A percentile compares a stretch with the other conserved stretches of the same genome.
phyloP scores from a whole-genome alignment of 345 rosid species.

The Aquilaria sinensis region DNA sequence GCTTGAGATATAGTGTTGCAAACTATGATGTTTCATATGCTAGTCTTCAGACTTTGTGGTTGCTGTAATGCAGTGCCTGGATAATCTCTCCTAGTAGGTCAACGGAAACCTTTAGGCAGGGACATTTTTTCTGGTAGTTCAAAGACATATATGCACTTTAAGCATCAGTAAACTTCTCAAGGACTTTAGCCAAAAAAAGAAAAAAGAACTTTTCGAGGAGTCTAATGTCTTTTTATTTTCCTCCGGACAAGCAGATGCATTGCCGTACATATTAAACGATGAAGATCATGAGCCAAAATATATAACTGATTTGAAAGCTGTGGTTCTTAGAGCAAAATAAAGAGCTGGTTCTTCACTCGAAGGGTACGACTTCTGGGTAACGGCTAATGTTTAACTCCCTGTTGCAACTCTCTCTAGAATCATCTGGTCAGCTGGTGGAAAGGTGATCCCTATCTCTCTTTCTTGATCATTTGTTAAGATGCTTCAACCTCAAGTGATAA shows the following conservation, averaged over 20 bases:
- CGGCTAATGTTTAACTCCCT: conserved; percentile 47
- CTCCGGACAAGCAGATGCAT: conserved; percentile 43
- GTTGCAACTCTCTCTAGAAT: conserved; percentile 42
- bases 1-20: too few relatives aligned
- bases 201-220: too few relatives aligned
- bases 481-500: not conserved
- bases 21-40: not conserved
- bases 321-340: conserved; percentile 58
- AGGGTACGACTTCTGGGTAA: conserved; percentile 54
- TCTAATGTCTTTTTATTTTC: conserved; percentile 5
- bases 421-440: conserved; percentile 63
- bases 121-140: conserved; percentile 65
- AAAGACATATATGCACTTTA: conserved; percentile 7
- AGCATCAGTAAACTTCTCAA: not conserved
- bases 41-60: conserved; percentile 6
- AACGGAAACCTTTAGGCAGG: conserved; percentile 50
- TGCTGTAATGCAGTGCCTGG: conserved; percentile 60
- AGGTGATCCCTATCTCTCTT: conserved; percentile 36
- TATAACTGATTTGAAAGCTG: conserved; percentile 43
- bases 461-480: not conserved
- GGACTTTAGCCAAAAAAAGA: not conserved
- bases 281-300: conserved; percentile 51
- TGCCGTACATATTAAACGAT: conserved; percentile 37
- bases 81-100: conserved; percentile 72
- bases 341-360: conserved; percentile 46